Evolutionary conservation across 2,329 filamentous ascomycete species (phyloP).

Genomic region (Pseudocercospora macadamiae): DNA sequence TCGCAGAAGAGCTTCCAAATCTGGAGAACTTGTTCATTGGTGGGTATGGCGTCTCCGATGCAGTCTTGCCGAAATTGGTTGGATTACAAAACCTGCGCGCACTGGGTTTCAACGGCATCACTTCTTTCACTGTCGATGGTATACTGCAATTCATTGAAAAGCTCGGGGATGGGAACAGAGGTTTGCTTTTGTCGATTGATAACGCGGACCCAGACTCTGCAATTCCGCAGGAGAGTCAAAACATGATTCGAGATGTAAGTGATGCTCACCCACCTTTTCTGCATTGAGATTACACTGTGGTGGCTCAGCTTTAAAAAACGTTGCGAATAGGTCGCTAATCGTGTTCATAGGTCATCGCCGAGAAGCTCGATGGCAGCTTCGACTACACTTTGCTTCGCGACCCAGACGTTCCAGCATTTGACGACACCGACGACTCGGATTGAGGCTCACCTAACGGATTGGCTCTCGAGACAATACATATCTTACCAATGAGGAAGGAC

Average conservation of each 20-base stretch:
- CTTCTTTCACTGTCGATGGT: conserved; percentile 57
- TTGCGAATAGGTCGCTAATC: too few species aligned
- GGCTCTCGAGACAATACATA: too few species aligned
- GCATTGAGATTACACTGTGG: too few species aligned
- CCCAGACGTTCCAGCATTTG: conserved; percentile 49
- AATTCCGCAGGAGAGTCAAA: conserved; percentile 45
- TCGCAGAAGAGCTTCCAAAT: conserved; percentile 50
- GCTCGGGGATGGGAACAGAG: conserved; percentile 46
- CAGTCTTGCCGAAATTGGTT: conserved; percentile 50
- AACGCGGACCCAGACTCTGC: conserved; percentile 48
- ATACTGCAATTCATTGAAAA: conserved; percentile 51
- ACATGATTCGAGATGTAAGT: conserved; percentile 43
- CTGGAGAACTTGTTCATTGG: conserved; percentile 62
- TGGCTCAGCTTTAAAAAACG: too few species aligned
- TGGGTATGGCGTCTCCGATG: conserved; percentile 58
- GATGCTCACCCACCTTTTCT: too few species aligned
- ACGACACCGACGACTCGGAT: conserved; percentile 49
- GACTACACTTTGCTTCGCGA: conserved; percentile 37
- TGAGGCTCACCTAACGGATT: too few species aligned
- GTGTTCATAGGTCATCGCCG: conserved; percentile 27
- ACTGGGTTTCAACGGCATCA: conserved; percentile 59
- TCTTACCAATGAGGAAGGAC: too few species aligned
- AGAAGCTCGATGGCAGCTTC: conserved; percentile 41
- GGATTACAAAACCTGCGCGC: conserved; percentile 53
- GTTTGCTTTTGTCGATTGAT: conserved; percentile 48